Percentiles rank a stretch among this genome's conserved stretches.
These are phyloP conservation scores for Leptosphaerulina australis DNA, from an alignment of 2,329 filamentous ascomycete species.

Conservation along the genomic window DNA sequence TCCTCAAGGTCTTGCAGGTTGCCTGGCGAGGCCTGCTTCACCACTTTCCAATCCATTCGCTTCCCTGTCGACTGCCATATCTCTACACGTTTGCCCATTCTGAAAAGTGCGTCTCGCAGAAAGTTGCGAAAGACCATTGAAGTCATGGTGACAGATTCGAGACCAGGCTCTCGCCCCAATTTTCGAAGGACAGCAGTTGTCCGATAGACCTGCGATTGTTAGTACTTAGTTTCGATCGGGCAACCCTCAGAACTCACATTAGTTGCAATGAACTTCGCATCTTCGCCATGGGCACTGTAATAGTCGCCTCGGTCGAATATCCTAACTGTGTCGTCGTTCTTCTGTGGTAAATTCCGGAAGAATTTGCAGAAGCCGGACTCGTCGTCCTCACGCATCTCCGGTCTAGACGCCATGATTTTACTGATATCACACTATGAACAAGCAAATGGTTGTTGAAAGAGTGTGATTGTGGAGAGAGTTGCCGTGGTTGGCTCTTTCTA, in stretches of 20 bases:
- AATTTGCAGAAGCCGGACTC: slow-evolving; percentile 96
- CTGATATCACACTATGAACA: neutral
- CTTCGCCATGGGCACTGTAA: slow-evolving; percentile 90
- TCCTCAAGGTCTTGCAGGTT: slow-evolving; percentile 98
- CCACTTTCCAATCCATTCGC: slow-evolving; percentile 89
- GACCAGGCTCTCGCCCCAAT: slow-evolving; percentile 80
- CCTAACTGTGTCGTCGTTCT: slow-evolving; percentile 76
- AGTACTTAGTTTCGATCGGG: neutral
- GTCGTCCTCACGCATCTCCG: slow-evolving; percentile 79
- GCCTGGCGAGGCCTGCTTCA: slow-evolving; percentile 88
- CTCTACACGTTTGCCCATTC: slow-evolving; percentile 87
- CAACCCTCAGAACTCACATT: slow-evolving; percentile 60
- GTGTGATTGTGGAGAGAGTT: neutral
- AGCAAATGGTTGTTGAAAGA: neutral
- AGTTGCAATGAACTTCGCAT: slow-evolving; percentile 82
- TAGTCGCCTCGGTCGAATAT: slow-evolving; percentile 95
- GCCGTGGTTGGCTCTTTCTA: slow-evolving; percentile 7
- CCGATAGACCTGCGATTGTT: slow-evolving; percentile 76
- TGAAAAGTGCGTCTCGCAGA: slow-evolving; percentile 89
- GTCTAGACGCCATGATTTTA: slow-evolving; percentile 59
- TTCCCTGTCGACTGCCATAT: slow-evolving; percentile 77
- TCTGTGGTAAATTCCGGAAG: slow-evolving; percentile 81
- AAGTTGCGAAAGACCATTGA: slow-evolving; percentile 95
- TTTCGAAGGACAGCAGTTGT: slow-evolving; percentile 94
- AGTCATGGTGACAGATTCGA: slow-evolving; percentile 94